phyloP scores from a whole-genome alignment of 768 basidiomycete species.

The Dioszegia crocea region DNA sequence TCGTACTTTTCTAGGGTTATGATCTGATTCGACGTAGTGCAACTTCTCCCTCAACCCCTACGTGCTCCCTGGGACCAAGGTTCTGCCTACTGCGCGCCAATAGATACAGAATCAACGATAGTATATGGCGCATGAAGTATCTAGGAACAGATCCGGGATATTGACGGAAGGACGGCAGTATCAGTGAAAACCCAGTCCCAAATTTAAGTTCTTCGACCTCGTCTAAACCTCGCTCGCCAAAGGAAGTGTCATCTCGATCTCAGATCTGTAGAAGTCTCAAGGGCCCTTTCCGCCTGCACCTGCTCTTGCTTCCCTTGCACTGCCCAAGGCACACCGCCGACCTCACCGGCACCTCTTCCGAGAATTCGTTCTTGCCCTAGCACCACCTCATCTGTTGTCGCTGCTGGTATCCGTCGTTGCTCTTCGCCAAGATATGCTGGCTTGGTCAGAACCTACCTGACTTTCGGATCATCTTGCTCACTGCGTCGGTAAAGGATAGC shows the following conservation, averaged over 20 bases:
- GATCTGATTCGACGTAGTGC: too few species aligned
- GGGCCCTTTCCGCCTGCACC: not conserved
- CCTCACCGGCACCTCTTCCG: conserved; percentile 19
- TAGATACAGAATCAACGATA: not conserved
- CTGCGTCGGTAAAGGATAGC: conserved; percentile 36
- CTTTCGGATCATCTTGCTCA: conserved; percentile 5
- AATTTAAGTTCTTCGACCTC: too few species aligned
- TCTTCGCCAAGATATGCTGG: conserved; percentile 32
- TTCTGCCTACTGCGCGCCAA: conserved; percentile 29
- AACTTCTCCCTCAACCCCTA: conserved; percentile 52
- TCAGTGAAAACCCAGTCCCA: too few species aligned
- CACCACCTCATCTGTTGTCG: conserved; percentile 3
- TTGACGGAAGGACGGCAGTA: too few species aligned
- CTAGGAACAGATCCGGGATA: too few species aligned
- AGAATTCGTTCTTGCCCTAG: conserved; percentile 21
- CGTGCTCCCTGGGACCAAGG: conserved; percentile 49
- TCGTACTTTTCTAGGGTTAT: too few species aligned
- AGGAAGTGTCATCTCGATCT: not conserved
- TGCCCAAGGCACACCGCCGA: conserved; percentile 35
- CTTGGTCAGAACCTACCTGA: not conserved
- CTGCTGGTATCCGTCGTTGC: conserved; percentile 24
- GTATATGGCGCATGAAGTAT: too few species aligned
- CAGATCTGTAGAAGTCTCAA: not conserved
- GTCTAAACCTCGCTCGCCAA: not conserved
- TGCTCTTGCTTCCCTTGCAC: conserved; percentile 11